Conservation (phyloP, 352 stramenopile genomes). For the Phytophthora megakarya region DNA sequence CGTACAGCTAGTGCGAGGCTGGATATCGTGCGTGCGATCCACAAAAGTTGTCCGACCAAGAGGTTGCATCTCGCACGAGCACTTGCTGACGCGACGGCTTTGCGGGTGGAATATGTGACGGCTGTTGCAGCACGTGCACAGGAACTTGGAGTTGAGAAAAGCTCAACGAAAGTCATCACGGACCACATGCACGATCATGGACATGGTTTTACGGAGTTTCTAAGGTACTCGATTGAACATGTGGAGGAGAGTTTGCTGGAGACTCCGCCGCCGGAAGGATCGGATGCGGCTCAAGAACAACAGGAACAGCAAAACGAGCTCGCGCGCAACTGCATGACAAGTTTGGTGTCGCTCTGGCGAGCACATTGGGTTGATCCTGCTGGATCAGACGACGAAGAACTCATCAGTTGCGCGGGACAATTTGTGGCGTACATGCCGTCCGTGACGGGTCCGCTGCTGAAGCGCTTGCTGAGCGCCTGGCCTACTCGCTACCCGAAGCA, state of each 20-base stretch:
- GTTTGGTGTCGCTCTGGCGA: slow-evolving; percentile 69
- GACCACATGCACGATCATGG: slow-evolving; percentile 77
- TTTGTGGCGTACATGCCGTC: slow-evolving; percentile 85
- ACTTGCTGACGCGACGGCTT: slow-evolving; percentile 67
- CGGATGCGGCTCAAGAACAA: slow-evolving; percentile 26
- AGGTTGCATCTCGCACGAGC: slow-evolving; percentile 71
- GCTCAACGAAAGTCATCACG: slow-evolving; percentile 39
- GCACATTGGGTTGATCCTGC: slow-evolving; percentile 78
- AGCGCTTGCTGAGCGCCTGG: slow-evolving; percentile 64
- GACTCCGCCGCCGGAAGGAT: slow-evolving; percentile 20
- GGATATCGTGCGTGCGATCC: slow-evolving; percentile 86
- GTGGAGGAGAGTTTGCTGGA: slow-evolving; percentile 48
- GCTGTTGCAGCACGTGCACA: slow-evolving; percentile 52
- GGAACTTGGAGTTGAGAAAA: slow-evolving; percentile 65
- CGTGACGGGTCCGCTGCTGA: slow-evolving; percentile 53
- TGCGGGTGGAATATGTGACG: slow-evolving; percentile 75
- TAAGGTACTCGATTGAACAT: slow-evolving; percentile 86
- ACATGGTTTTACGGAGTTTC: slow-evolving; percentile 80
- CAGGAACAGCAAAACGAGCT: slow-evolving; percentile 53
- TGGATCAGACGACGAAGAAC: slow-evolving; percentile 82
- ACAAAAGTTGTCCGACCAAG: slow-evolving; percentile 78
- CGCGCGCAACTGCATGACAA: slow-evolving; percentile 71
- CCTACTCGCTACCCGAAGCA: slow-evolving; percentile 67
- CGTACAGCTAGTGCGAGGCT: slow-evolving; percentile 80
- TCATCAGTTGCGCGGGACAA: slow-evolving; percentile 81